These are phyloP conservation scores for Pyracantha coccinea DNA, from an alignment of 331 rosid species.

Conservation along the genomic window DNA sequence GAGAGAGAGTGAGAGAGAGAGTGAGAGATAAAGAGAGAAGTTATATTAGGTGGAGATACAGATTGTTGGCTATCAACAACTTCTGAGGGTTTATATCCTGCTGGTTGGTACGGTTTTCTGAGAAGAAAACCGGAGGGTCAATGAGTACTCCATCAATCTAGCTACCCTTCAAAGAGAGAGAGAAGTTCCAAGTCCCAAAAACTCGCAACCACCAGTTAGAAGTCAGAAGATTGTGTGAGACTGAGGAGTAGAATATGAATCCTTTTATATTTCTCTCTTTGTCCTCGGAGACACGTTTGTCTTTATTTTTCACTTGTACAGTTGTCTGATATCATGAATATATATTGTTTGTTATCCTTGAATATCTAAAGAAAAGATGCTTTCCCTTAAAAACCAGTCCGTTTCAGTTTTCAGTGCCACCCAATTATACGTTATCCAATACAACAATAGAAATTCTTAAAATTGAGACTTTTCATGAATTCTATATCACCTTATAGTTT, in stretches of 20 bases:
- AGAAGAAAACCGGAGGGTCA: background rate
- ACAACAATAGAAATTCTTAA: too few relatives aligned
- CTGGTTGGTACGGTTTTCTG: background rate
- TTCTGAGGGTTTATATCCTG: background rate
- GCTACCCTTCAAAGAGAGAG: slow-evolving; percentile 13
- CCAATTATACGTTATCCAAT: background rate
- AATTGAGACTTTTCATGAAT: too few relatives aligned
- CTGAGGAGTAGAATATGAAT: background rate
- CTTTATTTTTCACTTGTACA: background rate
- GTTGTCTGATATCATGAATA: background rate
- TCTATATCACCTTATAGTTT: too few relatives aligned
- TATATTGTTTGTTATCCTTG: background rate
- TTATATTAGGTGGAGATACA: background rate
- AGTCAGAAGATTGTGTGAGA: background rate
- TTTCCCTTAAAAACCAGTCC: background rate
- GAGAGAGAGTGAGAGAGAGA: background rate
- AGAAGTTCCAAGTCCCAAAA: too few relatives aligned
- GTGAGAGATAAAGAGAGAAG: background rate
- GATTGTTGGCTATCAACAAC: background rate
- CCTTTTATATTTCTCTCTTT: background rate
- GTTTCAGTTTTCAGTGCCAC: background rate
- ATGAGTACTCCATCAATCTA: background rate
- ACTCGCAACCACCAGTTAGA: slow-evolving; percentile 3
- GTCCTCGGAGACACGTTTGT: background rate
- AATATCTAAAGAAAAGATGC: background rate